Evolutionary conservation across 176 grass and related monocot species (phyloP), one percentile per base, ranked within the genome.

Genomic region (Dendrocalamus sinicus): DNA sequence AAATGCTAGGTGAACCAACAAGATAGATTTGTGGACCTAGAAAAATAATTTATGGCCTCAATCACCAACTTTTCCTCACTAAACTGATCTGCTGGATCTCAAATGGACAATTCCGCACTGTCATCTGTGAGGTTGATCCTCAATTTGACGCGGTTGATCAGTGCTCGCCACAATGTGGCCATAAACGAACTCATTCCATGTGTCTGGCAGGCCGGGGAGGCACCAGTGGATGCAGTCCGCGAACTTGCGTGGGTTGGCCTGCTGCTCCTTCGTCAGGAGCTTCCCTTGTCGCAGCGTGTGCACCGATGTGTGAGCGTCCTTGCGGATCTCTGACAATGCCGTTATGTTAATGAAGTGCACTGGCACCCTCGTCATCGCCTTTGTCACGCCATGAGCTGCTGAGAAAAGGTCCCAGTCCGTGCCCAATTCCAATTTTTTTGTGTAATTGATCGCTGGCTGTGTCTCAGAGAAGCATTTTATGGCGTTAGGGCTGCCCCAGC

Each of bases 161-260:
- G 84, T 28, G 80, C 84, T 86, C 19, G 79, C 81, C 41, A 92
- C 14, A 43, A 96, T 93, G 62, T 90, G 76, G 5, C 86, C 88
- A 30, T 97, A 94, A 52, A 97, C 62, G 9, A 97, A 91, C 67
- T 93, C 90, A 4, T 97, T 97, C 92, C 89, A 95, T 62, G 84
- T 85, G 68, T 93, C 91, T 2, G 93, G 93, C 71, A 92, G 55
- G 3, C 95, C 89, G 1, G 93, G 91, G 11, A 98, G 92, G 80
- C 92, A 97, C 92, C 95, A 97, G 71, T 97, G 95, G 59, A 97
- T 97, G 82, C 94, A 97, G 47, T 97, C 94, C 1, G 94, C 92
- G 22, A 92, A 97, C 79, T 81, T 90, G 9, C 88, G 74, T 9
- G 93, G 93, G 77, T 94, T 79, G 0, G 88, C 84, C 78, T 92